Conservation (phyloP, 805 yeast species). For the Starmerella stellata region DNA sequence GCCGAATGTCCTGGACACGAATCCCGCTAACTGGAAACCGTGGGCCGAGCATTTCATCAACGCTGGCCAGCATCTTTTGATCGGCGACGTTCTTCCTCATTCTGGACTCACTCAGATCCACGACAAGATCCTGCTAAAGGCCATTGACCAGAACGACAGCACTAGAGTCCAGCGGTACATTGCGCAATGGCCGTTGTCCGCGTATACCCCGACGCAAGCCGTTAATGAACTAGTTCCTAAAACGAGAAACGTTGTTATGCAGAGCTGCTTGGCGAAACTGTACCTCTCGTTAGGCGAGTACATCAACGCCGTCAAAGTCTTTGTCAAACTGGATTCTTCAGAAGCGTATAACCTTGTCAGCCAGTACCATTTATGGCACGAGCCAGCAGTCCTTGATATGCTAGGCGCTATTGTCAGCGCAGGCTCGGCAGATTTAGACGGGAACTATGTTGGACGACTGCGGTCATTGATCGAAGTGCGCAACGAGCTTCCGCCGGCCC, state of each 20-base stretch:
- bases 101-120: slow-evolving; percentile 23
- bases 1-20: slow-evolving; percentile 8
- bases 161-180: slow-evolving; percentile 29
- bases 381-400: slow-evolving; percentile 25
- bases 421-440: slow-evolving; percentile 11
- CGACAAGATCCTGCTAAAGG: slow-evolving; percentile 31
- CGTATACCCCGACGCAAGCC: slow-evolving; percentile 33
- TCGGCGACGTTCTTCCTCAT: slow-evolving; percentile 43
- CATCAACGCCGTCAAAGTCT: slow-evolving; percentile 43
- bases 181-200: slow-evolving; percentile 37
- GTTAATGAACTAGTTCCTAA: slow-evolving; percentile 29
- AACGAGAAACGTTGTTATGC: slow-evolving; percentile 20
- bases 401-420: slow-evolving; percentile 29
- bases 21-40: slow-evolving; percentile 39
- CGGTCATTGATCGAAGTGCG: slow-evolving; percentile 12
- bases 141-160: slow-evolving; percentile 25
- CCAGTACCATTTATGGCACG: slow-evolving; percentile 42
- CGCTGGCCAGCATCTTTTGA: slow-evolving; percentile 28
- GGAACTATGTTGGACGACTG: slow-evolving; percentile 10
- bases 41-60: slow-evolving; percentile 41
- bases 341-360: slow-evolving; percentile 40
- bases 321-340: slow-evolving; percentile 38
- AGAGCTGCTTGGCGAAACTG: slow-evolving; percentile 24
- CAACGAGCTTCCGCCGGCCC: slow-evolving; percentile 36
- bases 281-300: slow-evolving; percentile 43